Percentiles rank a stretch among this genome's conserved stretches.
Conservation (phyloP, 1,139 yeast species). For the Magnusiomyces sp. region DNA sequence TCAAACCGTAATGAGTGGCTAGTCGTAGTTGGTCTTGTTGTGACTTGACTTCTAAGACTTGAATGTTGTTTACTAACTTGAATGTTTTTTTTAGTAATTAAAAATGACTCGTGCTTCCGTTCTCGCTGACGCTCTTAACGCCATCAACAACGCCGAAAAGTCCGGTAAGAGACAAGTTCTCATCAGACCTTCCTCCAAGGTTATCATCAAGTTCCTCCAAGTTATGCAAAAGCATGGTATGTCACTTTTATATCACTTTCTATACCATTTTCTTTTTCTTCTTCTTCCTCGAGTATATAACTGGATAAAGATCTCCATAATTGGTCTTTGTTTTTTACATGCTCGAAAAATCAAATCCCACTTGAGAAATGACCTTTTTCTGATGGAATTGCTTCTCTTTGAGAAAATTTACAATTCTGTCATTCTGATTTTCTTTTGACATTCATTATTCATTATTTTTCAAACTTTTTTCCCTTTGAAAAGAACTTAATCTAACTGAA, state of each 20-base stretch:
- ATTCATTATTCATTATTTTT: constrained; percentile 8
- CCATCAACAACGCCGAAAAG: constrained; percentile 98
- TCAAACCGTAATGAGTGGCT: constrained; percentile 1
- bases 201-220: constrained; percentile 89
- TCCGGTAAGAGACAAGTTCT: constrained; percentile 99
- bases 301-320: constrained; percentile 87
- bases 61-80: neutral
- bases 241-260: too few relatives aligned
- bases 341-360: constrained; percentile 70
- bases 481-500: too few relatives aligned
- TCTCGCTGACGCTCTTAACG: constrained; percentile 97
- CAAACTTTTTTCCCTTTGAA: constrained; percentile 1
- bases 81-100: constrained; percentile 11
- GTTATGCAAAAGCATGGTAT: constrained; percentile 95
- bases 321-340: constrained; percentile 97
- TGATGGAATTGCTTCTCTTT: neutral
- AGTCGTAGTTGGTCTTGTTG: neutral
- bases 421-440: constrained; percentile 4
- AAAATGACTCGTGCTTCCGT: constrained; percentile 97
- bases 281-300: constrained; percentile 50
- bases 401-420: constrained; percentile 32
- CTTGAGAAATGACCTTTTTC: constrained; percentile 2
- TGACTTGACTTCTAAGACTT: neutral
- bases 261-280: constrained; percentile 4
- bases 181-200: constrained; percentile 98